Evolutionary conservation across 768 basidiomycete genomes (phyloP).

Genomic region (Rhizopogon roseolus): DNA sequence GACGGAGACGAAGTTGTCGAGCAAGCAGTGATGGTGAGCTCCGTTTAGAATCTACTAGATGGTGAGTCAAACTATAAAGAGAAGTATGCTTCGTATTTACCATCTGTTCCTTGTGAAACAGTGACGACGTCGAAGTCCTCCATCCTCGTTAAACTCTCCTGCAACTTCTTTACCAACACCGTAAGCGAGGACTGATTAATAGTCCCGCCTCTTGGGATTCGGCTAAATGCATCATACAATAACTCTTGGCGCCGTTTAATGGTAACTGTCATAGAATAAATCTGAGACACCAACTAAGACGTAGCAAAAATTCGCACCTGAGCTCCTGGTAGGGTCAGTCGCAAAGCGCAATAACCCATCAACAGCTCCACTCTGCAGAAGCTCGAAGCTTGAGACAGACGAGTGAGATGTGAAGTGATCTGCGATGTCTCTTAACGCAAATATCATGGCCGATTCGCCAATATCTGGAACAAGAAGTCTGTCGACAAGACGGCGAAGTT

Average conservation of each 20-base stretch:
- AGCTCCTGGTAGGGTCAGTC: slow-evolving; percentile 56
- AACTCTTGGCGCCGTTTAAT: slow-evolving; percentile 67
- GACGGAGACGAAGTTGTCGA: slow-evolving; percentile 82
- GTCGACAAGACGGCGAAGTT: slow-evolving; percentile 60
- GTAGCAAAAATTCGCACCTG: slow-evolving; percentile 8
- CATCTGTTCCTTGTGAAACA: slow-evolving; percentile 76
- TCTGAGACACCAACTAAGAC: slow-evolving; percentile 3
- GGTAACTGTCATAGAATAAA: slow-evolving; percentile 43
- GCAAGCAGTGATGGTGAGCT: slow-evolving; percentile 90
- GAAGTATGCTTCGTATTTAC: slow-evolving; percentile 34
- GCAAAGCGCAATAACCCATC: slow-evolving; percentile 82
- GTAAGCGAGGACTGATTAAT: slow-evolving; percentile 57
- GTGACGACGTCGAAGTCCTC: slow-evolving; percentile 95
- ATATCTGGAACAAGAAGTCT: slow-evolving; percentile 51
- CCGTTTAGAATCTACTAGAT: slow-evolving; percentile 73
- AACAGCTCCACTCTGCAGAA: slow-evolving; percentile 90
- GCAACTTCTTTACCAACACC: slow-evolving; percentile 89
- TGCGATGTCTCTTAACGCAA: slow-evolving; percentile 70
- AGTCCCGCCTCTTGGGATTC: slow-evolving; percentile 39
- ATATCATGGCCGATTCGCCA: slow-evolving; percentile 58
- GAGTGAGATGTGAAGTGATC: slow-evolving; percentile 71
- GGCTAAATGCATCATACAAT: slow-evolving; percentile 74
- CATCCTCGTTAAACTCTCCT: slow-evolving; percentile 92
- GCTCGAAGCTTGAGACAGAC: slow-evolving; percentile 92
- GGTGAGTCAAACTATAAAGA: neutral